Evolutionary conservation across 2,329 filamentous ascomycete genomes (phyloP).

Genomic region (Colletotrichum phormii): DNA sequence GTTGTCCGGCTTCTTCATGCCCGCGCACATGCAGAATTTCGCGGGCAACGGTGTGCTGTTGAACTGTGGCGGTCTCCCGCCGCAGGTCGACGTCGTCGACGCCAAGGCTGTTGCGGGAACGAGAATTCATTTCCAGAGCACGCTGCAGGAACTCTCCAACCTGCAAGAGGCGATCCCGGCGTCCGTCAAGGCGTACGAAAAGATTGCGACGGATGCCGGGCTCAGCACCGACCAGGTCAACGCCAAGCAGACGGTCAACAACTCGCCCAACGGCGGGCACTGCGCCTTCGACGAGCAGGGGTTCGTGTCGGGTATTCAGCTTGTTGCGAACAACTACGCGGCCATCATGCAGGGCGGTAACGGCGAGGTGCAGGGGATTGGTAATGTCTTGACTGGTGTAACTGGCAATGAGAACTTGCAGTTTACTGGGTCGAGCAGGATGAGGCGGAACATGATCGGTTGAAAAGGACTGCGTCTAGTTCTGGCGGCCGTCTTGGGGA

Average conservation of each 20-base stretch:
- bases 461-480: not conserved
- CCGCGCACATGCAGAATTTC: conserved; percentile 64
- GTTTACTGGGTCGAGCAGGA: conserved; percentile 45
- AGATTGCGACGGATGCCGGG: conserved; percentile 56
- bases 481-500: not conserved
- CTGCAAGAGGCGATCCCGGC: conserved; percentile 63
- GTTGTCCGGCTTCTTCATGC: conserved; percentile 68
- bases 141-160: conserved; percentile 59
- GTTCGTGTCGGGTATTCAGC: conserved; percentile 67
- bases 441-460: conserved; percentile 29
- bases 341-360: conserved; percentile 65
- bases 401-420: conserved; percentile 60
- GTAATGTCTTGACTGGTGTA: conserved; percentile 59
- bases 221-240: conserved; percentile 58
- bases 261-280: conserved; percentile 66
- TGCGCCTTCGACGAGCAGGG: conserved; percentile 67
- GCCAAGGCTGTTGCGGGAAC: conserved; percentile 57
- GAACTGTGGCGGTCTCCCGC: conserved; percentile 65
- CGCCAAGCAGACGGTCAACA: conserved; percentile 67
- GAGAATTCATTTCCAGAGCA: conserved; percentile 68
- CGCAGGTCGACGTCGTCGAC: conserved; percentile 63
- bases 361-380: conserved; percentile 61
- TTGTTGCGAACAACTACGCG: conserved; percentile 64
- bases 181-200: conserved; percentile 63
- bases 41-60: conserved; percentile 63